phyloP scores from a whole-genome alignment of 1,284 basidiomycete species.

The Pascua guehoae region DNA sequence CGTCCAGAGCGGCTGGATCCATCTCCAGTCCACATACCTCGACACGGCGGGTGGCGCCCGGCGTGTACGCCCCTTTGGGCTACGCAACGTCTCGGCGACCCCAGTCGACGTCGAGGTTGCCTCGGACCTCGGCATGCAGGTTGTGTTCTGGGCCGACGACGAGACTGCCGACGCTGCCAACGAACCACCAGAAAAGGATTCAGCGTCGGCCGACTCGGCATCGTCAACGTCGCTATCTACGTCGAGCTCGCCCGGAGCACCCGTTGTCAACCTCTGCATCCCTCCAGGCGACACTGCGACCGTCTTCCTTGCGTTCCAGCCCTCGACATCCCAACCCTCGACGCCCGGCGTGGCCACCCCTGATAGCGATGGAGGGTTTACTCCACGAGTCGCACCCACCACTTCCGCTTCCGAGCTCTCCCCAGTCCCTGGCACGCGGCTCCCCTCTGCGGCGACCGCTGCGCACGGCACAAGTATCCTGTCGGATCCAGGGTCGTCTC shows the following conservation, averaged over 20 bases:
- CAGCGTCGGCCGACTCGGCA: conserved; percentile 19
- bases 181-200: conserved; percentile 6
- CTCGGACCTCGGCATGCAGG: conserved; percentile 35
- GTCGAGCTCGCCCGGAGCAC: conserved; percentile 21
- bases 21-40: conserved; percentile 44
- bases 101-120: conserved; percentile 34
- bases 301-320: conserved; percentile 38
- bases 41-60: conserved; percentile 29
- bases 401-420: conserved; percentile 10
- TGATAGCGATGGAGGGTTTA: conserved; percentile 32
- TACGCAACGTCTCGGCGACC: conserved; percentile 29
- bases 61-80: conserved; percentile 35
- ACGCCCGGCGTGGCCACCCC: conserved; percentile 15
- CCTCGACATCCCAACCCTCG: conserved; percentile 17
- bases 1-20: conserved; percentile 46
- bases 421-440: conserved; percentile 6
- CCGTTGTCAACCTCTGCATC: conserved; percentile 23
- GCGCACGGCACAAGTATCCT: conserved; percentile 5
- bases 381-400: conserved; percentile 28
- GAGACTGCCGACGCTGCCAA: conserved; percentile 2
- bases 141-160: conserved; percentile 42
- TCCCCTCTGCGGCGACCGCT: conserved; percentile 6
- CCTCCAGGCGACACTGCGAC: conserved; percentile 19
- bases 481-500: neutral
- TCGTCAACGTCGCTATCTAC: conserved; percentile 26